phyloP scores from a whole-genome alignment of 305 asterid species.

The Solanum chacoense region DNA sequence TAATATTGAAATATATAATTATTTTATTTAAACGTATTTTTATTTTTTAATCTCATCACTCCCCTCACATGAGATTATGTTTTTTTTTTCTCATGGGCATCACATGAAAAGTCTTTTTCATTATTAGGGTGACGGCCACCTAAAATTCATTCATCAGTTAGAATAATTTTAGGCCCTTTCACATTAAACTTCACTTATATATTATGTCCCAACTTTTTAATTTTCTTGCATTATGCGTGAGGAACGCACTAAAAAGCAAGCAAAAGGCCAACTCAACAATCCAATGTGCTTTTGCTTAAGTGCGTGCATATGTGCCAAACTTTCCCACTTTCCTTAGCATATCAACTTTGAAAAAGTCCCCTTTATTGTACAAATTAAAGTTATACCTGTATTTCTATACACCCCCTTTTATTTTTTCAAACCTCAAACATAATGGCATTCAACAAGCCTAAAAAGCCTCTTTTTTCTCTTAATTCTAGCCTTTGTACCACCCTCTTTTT shows the following conservation, averaged over 20 bases:
- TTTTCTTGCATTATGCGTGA: constrained; percentile 6
- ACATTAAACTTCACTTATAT: not conserved
- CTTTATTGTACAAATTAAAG: constrained; percentile 2
- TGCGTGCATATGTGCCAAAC: constrained; percentile 26
- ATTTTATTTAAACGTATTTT: not conserved
- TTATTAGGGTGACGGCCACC: not conserved
- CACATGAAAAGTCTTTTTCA: not conserved
- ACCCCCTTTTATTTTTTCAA: not conserved
- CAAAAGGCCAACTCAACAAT: not conserved
- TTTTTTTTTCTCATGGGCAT: not conserved
- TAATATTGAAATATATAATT: not conserved
- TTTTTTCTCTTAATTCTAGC: constrained; percentile 36
- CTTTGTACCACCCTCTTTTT: constrained; percentile 68
- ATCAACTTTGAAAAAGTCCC: constrained; percentile 7
- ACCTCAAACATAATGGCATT: constrained; percentile 30
- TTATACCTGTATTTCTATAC: not conserved
- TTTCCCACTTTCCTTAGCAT: constrained; percentile 29
- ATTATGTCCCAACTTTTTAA: not conserved
- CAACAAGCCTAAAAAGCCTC: constrained; percentile 37
- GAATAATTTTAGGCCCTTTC: not conserved
- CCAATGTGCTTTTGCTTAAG: constrained; percentile 30
- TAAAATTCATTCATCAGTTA: not conserved
- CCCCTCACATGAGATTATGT: not conserved
- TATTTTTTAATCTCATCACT: not conserved
- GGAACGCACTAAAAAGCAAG: constrained; percentile 28